A percentile compares a stretch with the other conserved stretches of the same genome.
Evolutionary conservation across 768 basidiomycete species (phyloP).

Genomic region (Trametes maxima): DNA sequence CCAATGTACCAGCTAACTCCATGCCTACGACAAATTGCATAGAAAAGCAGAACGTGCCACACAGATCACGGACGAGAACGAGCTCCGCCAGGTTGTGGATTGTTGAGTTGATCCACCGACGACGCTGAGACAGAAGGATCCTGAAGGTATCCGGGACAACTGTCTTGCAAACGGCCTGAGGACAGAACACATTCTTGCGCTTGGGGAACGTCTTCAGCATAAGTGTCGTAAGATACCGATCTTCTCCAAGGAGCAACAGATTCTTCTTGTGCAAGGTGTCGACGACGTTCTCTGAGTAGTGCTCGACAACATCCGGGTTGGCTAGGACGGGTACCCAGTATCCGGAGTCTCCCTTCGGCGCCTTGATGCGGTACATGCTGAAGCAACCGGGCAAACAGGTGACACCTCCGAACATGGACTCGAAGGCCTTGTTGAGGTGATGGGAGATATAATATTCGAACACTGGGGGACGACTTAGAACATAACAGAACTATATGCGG

Average conservation of each 20-base stretch:
- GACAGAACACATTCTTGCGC: constrained; percentile 98
- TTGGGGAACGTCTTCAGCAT: constrained; percentile 99
- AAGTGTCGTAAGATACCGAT: constrained; percentile 97
- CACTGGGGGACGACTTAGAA: constrained; percentile 49
- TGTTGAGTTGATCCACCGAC: constrained; percentile 99
- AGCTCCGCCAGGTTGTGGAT: constrained; percentile 97
- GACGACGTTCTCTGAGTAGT: constrained; percentile 99
- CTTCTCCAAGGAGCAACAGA: constrained; percentile 93
- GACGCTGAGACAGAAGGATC: constrained; percentile 91
- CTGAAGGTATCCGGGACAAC: constrained; percentile 96
- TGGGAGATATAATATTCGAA: constrained; percentile 99
- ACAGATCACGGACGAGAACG: constrained; percentile 93
- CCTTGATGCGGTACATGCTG: constrained; percentile 99
- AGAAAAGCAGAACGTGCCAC: constrained; percentile 99
- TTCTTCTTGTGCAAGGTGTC: constrained; percentile 99
- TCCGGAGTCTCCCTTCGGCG: constrained; percentile 93
- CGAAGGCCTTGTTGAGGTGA: constrained; percentile 98
- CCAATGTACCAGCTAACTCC: constrained; percentile 96
- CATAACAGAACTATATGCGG: neutral
- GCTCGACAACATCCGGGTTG: constrained; percentile 97
- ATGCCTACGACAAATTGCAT: constrained; percentile 99
- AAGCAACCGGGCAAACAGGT: constrained; percentile 99
- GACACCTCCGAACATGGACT: constrained; percentile 99
- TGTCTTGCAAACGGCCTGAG: constrained; percentile 98
- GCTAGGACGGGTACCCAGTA: constrained; percentile 99